phyloP scores from a whole-genome alignment of 768 basidiomycete genomes.

The Phlebiopsis flavidoalba region DNA sequence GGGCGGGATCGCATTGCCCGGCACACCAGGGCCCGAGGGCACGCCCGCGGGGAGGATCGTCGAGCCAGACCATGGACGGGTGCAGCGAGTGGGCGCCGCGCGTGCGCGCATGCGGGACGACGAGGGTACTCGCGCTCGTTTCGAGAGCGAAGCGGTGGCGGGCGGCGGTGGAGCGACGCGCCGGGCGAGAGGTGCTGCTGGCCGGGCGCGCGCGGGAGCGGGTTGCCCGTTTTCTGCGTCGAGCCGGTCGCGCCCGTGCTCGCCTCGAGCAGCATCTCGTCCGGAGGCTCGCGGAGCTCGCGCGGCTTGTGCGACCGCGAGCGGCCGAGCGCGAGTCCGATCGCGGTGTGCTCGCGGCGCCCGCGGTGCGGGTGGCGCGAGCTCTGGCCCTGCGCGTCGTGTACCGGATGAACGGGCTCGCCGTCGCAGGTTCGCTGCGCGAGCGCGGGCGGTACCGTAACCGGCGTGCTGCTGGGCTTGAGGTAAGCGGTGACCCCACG shows the following conservation, averaged over 20 bases:
- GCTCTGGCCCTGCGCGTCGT: conserved; percentile 12
- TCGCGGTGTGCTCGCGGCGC: conserved; percentile 8
- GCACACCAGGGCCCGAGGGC: conserved; percentile 13
- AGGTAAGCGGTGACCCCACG: conserved; percentile 21
- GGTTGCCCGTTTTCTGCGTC: conserved; percentile 23
- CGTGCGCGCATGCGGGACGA: conserved; percentile 17
- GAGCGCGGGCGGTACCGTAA: not conserved
- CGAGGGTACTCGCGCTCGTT: conserved; percentile 14
- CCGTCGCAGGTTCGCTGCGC: conserved; percentile 15
- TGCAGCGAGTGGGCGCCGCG: conserved; percentile 12
- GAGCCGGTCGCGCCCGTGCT: conserved; percentile 29
- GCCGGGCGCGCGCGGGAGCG: conserved; percentile 21
- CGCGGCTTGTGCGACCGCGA: conserved; percentile 31
- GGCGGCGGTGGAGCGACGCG: conserved; percentile 13
- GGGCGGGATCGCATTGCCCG: conserved; percentile 22
- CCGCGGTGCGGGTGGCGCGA: conserved; percentile 21
- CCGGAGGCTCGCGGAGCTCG: conserved; percentile 26
- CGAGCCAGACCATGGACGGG: conserved; percentile 8
- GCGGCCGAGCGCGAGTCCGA: conserved; percentile 18
- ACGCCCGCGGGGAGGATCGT: conserved; percentile 7
- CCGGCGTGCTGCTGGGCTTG: not conserved
- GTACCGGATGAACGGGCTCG: conserved; percentile 15
- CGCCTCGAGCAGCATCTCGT: conserved; percentile 45
- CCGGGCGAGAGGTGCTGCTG: conserved; percentile 25
- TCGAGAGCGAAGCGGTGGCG: conserved; percentile 20